These are phyloP conservation scores for Emmonsia crescens DNA, from an alignment of 2,329 filamentous ascomycete species.

Conservation along the genomic window DNA sequence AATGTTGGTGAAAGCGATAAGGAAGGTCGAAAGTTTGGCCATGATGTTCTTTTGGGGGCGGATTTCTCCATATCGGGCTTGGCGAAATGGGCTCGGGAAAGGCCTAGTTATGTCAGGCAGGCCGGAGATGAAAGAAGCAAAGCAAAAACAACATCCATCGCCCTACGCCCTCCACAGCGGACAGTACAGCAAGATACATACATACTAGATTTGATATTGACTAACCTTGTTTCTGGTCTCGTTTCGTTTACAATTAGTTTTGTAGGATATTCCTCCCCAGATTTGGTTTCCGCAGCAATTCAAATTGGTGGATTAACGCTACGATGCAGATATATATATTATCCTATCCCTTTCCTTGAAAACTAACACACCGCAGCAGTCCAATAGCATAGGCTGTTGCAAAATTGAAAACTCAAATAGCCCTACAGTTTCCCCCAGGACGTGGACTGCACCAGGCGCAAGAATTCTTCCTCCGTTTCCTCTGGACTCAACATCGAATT, in stretches of 20 bases:
- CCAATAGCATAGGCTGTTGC: neutral
- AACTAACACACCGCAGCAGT: neutral
- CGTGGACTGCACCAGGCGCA: slow-evolving; percentile 35
- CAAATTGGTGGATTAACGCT: neutral
- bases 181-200: no score
- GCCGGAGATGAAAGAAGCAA: no score
- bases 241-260: neutral
- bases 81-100: neutral
- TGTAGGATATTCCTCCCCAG: neutral
- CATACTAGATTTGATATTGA: neutral
- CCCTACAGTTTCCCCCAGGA: slow-evolving; percentile 38
- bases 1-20: neutral
- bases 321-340: neutral
- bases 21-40: neutral
- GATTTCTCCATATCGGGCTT: neutral
- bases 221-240: neutral
- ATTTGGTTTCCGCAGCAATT: neutral
- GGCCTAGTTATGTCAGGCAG: neutral
- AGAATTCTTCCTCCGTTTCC: slow-evolving; percentile 39
- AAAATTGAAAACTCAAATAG: neutral
- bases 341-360: neutral
- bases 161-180: no score
- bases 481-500: slow-evolving; percentile 35
- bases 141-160: neutral
- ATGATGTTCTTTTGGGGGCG: neutral